Conservation (phyloP, 2,329 filamentous ascomycete genomes). For the Trichoderma sp. region DNA sequence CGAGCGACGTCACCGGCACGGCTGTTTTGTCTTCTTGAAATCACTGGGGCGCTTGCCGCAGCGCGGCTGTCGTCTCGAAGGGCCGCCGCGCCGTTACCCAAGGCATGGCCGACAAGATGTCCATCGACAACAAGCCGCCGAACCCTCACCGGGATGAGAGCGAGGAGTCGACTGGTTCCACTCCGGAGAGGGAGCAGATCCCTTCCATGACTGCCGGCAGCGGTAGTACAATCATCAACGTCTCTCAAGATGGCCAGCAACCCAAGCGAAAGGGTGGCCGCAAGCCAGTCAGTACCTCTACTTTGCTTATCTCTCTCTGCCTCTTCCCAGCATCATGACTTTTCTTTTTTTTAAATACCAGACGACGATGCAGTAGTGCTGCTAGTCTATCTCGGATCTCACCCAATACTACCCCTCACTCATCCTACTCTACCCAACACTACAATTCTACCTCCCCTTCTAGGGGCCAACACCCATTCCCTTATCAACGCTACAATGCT, state of each 20-base stretch:
- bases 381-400: background rate
- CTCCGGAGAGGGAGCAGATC: constrained; percentile 56
- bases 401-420: background rate
- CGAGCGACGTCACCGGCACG: constrained; percentile 38
- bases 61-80: constrained; percentile 37
- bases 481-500: background rate
- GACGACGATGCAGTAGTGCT: background rate
- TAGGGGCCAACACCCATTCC: background rate
- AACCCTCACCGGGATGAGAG: constrained; percentile 56
- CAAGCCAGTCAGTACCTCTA: constrained; percentile 76
- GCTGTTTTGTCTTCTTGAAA: constrained; percentile 35
- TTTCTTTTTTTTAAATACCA: background rate
- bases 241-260: constrained; percentile 57
- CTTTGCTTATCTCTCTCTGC: background rate
- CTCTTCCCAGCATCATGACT: background rate
- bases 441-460: background rate
- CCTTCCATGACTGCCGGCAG: constrained; percentile 35
- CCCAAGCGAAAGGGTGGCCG: constrained; percentile 97
- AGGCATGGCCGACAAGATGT: constrained; percentile 69
- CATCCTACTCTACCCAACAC: background rate
- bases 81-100: constrained; percentile 40
- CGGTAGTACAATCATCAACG: constrained; percentile 31
- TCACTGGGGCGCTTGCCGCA: constrained; percentile 41
- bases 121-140: constrained; percentile 51
- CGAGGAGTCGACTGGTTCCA: constrained; percentile 62